These are phyloP conservation scores for Xylariaceae sp. DNA, from an alignment of 2,329 filamentous ascomycete species.

Conservation along the genomic window DNA sequence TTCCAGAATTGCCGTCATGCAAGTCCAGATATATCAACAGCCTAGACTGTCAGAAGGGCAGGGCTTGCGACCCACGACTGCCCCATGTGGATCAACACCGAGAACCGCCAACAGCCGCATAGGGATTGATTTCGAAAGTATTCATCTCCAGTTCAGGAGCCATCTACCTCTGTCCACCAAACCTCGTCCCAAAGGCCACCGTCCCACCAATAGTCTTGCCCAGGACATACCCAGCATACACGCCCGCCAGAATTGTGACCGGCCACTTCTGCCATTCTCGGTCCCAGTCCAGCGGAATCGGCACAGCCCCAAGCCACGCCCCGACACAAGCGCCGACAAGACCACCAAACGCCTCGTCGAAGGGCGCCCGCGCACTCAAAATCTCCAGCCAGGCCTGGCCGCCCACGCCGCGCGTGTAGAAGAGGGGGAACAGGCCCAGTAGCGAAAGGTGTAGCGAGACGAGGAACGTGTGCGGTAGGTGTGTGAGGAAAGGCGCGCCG, in stretches of 20 bases:
- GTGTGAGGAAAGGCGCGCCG: conserved; percentile 83
- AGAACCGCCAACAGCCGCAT: too few species aligned
- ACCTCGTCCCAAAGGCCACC: conserved; percentile 42
- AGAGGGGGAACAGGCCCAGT: conserved; percentile 71
- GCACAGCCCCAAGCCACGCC: conserved; percentile 89
- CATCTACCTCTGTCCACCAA: conserved; percentile 19
- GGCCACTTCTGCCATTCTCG: conserved; percentile 99
- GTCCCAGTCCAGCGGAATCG: conserved; percentile 97
- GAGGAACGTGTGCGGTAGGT: conserved; percentile 72
- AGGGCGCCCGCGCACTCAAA: conserved; percentile 61
- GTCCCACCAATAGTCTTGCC: conserved; percentile 61
- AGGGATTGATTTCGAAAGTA: too few species aligned
- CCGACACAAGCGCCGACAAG: conserved; percentile 74
- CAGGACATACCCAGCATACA: conserved; percentile 72
- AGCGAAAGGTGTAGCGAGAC: conserved; percentile 78
- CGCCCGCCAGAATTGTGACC: conserved; percentile 79
- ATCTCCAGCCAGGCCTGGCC: conserved; percentile 65
- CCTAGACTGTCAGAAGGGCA: too few species aligned
- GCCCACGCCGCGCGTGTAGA: conserved; percentile 83
- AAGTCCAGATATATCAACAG: too few species aligned
- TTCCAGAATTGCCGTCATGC: too few species aligned
- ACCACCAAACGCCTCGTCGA: conserved; percentile 82
- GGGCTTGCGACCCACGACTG: too few species aligned
- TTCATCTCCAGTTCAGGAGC: too few species aligned
- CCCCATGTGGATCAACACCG: too few species aligned